Conservation (phyloP, 129 eudicot species). For the Pseudognaphalium luteoalbum region DNA sequence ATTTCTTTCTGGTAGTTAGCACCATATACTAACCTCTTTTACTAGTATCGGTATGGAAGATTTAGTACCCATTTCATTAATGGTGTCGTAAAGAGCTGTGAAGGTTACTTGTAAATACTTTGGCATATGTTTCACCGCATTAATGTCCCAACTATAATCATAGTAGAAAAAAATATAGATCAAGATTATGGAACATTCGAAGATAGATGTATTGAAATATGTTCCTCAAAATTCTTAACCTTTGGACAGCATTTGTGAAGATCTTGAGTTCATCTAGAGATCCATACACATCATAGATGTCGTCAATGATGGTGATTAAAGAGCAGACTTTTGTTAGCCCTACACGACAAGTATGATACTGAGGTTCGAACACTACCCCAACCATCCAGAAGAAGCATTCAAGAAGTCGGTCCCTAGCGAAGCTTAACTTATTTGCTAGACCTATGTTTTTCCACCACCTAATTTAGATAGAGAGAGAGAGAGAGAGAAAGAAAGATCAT, state of each 20-base stretch:
- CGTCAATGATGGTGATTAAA: constrained; percentile 44
- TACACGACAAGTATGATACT: constrained; percentile 25
- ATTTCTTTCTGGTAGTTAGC: background rate
- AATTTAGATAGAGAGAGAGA: background rate
- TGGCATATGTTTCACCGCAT: constrained; percentile 35
- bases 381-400: constrained; percentile 47
- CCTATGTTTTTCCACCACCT: constrained; percentile 48
- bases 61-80: constrained; percentile 41
- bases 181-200: background rate
- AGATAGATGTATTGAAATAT: background rate
- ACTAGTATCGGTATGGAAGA: constrained; percentile 17
- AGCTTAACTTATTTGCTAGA: constrained; percentile 34
- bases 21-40: constrained; percentile 17
- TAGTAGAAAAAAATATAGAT: background rate
- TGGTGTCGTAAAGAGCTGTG: constrained; percentile 33
- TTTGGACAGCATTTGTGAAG: constrained; percentile 33
- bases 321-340: constrained; percentile 21
- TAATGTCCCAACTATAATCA: constrained; percentile 48
- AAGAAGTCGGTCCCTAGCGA: constrained; percentile 44
- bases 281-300: constrained; percentile 55
- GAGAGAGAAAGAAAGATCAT: too few species aligned
- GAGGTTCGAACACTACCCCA: constrained; percentile 41
- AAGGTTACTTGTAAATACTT: constrained; percentile 38
- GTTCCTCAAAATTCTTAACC: constrained; percentile 4
- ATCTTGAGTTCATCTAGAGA: constrained; percentile 45